These are phyloP conservation scores for Mycena maculata DNA, from an alignment of 768 basidiomycete genomes.

Conservation along the genomic window DNA sequence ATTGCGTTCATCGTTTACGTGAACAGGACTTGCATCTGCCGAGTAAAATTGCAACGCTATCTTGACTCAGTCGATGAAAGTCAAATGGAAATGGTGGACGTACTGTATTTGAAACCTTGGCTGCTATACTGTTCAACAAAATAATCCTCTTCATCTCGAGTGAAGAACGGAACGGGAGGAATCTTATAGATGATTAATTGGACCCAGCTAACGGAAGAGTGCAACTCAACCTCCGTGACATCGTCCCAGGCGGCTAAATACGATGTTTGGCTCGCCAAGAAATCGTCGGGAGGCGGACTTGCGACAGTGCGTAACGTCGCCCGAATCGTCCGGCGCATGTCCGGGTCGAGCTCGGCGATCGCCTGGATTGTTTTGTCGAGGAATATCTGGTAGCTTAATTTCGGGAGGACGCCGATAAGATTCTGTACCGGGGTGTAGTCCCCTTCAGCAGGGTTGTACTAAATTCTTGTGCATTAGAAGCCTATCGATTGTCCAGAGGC, in stretches of 20 bases:
- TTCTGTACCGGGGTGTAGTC: slow-evolving; percentile 59
- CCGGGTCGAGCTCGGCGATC: slow-evolving; percentile 62
- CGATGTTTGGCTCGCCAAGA: slow-evolving; percentile 60
- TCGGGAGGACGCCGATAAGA: slow-evolving; percentile 57
- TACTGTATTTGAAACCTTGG: slow-evolving; percentile 73
- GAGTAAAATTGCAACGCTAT: slow-evolving; percentile 79
- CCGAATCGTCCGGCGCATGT: slow-evolving; percentile 68
- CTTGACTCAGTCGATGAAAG: neutral
- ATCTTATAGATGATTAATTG: slow-evolving; percentile 54
- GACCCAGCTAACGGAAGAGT: neutral
- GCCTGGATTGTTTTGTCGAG: slow-evolving; percentile 67
- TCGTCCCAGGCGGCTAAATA: slow-evolving; percentile 66
- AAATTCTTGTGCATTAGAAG: slow-evolving; percentile 15
- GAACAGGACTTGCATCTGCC: slow-evolving; percentile 54
- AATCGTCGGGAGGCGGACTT: slow-evolving; percentile 67
- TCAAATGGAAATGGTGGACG: slow-evolving; percentile 37
- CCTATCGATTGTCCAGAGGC: slow-evolving; percentile 31
- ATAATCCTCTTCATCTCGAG: slow-evolving; percentile 73
- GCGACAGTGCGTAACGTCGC: slow-evolving; percentile 63
- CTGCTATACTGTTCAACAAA: slow-evolving; percentile 69
- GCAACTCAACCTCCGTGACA: slow-evolving; percentile 52
- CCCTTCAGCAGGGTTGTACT: slow-evolving; percentile 72
- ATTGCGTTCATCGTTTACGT: neutral
- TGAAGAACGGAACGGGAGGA: slow-evolving; percentile 70
- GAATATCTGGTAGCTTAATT: slow-evolving; percentile 72